Evolutionary conservation across 345 rosid species (phyloP), one percentile per base, ranked within the genome.

Genomic region (Heritiera fomes): DNA sequence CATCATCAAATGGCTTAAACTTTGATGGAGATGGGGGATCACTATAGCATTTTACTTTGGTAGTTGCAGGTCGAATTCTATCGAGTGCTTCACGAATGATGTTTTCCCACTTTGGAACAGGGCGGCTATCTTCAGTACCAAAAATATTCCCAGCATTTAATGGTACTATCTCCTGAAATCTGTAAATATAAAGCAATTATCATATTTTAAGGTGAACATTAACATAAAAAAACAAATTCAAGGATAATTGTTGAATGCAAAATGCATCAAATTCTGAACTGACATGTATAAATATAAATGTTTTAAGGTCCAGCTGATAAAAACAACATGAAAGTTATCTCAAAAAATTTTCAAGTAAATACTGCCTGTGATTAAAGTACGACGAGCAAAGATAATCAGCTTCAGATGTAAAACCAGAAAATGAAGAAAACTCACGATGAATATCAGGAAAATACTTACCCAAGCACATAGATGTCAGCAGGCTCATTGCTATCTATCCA

Each of bases 11-110:
- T 65, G 77, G 93, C 84, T 82, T 84, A 74, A 95, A 87, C 82
- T 88, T 95, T 47, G 97, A 91, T 10, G 99, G 99, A 76, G 99
- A 93, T 50, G 95, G 90, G 32, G 98, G 99, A 84, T 95, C 99
- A 88, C 98, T 95, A 67, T 91, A 87, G 84, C 92, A 87, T 77
- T 95, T 93, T 69, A 92, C 83, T 69, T 73, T 89, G 6, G 83
- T 46, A 52, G 62, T 75, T 58, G 84, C 78, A 56, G 89, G 92
- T 75, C 80, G 86, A 77, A 90, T 84, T 86, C 92, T 84, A 79
- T 88, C 86, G 55, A 95, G 86, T 55, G 95, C 84, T 45, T 88
- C 92, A 63, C 98, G 96, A 61, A 95, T 88, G 45, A 91, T 87
- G 79, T 88, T 92, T 87, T 93, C 99, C 99, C 98, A 93, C 83